phyloP scores from a whole-genome alignment of 257 asterid species.

The Orobanche coerulescens region DNA sequence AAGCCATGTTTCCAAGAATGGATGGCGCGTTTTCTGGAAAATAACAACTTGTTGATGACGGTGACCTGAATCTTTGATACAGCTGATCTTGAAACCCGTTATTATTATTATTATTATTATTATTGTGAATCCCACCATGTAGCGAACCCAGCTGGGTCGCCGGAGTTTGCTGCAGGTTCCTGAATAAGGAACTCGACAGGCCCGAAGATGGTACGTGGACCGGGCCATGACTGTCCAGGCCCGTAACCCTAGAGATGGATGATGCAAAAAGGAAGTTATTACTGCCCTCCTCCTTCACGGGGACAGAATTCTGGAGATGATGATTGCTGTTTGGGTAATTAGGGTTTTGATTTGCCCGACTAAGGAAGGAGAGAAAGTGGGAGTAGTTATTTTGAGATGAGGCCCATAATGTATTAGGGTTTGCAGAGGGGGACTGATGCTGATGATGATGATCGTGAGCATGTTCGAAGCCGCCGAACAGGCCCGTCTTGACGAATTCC shows the following conservation, averaged over 20 bases:
- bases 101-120: conserved; percentile 19
- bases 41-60: conserved; percentile 34
- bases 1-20: conserved; percentile 29
- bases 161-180: conserved; percentile 36
- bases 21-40: conserved; percentile 36
- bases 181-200: conserved; percentile 27
- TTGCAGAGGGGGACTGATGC: conserved; percentile 19
- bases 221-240: conserved; percentile 29
- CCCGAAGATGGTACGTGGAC: conserved; percentile 27
- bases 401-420: conserved; percentile 36
- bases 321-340: conserved; percentile 23
- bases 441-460: conserved; percentile 4
- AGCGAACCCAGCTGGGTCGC: conserved; percentile 18
- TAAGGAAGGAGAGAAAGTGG: conserved; percentile 45
- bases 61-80: conserved; percentile 46
- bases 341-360: conserved; percentile 40
- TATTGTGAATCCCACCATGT: conserved; percentile 34
- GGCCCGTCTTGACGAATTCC: conserved; percentile 31
- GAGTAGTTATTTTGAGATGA: conserved; percentile 44
- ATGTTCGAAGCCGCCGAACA: conserved; percentile 31
- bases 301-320: neutral
- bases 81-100: conserved; percentile 55
- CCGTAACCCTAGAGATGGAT: no score
- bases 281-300: conserved; percentile 35
- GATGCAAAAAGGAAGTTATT: conserved; percentile 15